phyloP scores from a whole-genome alignment of 768 basidiomycete species.

The Lanmaoa rubissima region DNA sequence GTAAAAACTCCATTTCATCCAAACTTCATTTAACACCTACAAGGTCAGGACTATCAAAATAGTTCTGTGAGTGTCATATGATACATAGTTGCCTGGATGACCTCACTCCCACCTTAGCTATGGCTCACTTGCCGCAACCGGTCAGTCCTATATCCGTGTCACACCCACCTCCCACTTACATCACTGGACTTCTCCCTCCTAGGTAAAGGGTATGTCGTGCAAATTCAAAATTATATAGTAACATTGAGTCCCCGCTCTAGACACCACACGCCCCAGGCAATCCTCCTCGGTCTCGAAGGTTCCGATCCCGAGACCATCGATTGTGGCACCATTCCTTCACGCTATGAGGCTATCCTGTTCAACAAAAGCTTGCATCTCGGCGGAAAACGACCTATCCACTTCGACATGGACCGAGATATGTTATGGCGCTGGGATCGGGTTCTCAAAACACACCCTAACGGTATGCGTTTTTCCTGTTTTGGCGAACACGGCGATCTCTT shows the following conservation, averaged over 20 bases:
- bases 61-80: slow-evolving; percentile 55
- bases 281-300: slow-evolving; percentile 80
- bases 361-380: slow-evolving; percentile 68
- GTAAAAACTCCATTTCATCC: slow-evolving; percentile 6
- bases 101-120: slow-evolving; percentile 48
- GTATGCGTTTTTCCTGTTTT: slow-evolving; percentile 90
- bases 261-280: slow-evolving; percentile 85
- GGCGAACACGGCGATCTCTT: slow-evolving; percentile 78
- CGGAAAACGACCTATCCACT: slow-evolving; percentile 73
- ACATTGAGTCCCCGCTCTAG: slow-evolving; percentile 35
- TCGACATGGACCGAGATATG: slow-evolving; percentile 91
- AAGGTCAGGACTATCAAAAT: slow-evolving; percentile 83
- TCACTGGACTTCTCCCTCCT: slow-evolving; percentile 2
- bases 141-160: slow-evolving; percentile 33
- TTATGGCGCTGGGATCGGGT: slow-evolving; percentile 88
- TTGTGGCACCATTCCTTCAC: slow-evolving; percentile 75
- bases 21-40: background rate
- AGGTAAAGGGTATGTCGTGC: slow-evolving; percentile 70
- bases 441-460: slow-evolving; percentile 88
- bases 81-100: background rate
- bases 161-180: slow-evolving; percentile 2
- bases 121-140: slow-evolving; percentile 92
- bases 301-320: slow-evolving; percentile 95
- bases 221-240: slow-evolving; percentile 1
- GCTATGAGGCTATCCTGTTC: slow-evolving; percentile 66